Evolutionary conservation across 352 stramenopile species (phyloP), one percentile per base, ranked within the genome.

Genomic region (Pythium chondricola): DNA sequence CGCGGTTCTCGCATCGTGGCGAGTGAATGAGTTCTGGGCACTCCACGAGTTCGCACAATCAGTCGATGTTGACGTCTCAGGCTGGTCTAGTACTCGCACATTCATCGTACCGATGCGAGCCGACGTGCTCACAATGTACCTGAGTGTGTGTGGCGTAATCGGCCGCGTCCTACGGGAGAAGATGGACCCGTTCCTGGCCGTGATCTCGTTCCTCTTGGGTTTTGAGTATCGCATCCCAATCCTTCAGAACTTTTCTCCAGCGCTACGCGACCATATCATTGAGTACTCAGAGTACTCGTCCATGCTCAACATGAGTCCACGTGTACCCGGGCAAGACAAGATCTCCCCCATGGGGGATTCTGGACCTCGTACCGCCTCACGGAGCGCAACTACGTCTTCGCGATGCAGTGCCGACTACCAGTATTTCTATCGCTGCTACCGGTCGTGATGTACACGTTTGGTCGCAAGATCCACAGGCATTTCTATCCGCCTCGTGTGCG

Each of bases 101-200:
- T n/a, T n/a, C n/a, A n/a, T n/a, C n/a, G n/a, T n/a, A n/a, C n/a
- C 13, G 29, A 63, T 63, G 47, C 43, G 36, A 4, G 48, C 35
- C 27, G 56, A 50, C 35, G 31, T 64, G 8, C 18, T 67, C 4
- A 67, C 62, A n/a, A 35, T 71, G n/a, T 64, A 67, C 33, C 24
- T 71, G 6, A 26, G 43, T 13, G 18, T 35, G 4, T 55, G 33
- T 11, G 57, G 49, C 0, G 2, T 71, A 11, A 52, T 67, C 18
- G 57, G 57, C 3, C 48, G 17, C n/a, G 0, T 58, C 2, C 41
- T 51, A 3, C 43, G 47, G 3, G 57, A 71, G 39, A 52, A 53
- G 0, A 54, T 71, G 17, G 62, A 71, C 18, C 62, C 62, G 11
- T 3, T 64, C 2, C 16, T 71, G 1, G 49, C 50, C 1, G 22